A percentile compares a stretch with the other conserved stretches of the same genome.
Conservation (phyloP, 1,284 basidiomycete genomes). For the Pseudozyma hubeiensis region DNA sequence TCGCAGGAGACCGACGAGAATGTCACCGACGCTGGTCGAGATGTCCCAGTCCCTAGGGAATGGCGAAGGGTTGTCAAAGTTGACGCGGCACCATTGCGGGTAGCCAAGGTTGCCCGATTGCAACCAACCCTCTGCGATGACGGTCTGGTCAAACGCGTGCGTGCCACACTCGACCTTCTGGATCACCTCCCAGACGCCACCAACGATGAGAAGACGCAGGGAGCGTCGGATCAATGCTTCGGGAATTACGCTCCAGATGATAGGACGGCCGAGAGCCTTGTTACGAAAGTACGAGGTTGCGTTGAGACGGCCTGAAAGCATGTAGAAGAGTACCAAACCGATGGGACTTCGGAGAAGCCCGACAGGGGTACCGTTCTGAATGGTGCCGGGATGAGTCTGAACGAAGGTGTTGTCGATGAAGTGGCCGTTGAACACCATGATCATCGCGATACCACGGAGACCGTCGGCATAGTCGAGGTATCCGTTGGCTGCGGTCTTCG, state of each 20-base stretch:
- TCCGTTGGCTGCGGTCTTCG: slow-evolving; percentile 33
- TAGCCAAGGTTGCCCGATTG: slow-evolving; percentile 66
- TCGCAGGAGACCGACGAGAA: slow-evolving; percentile 68
- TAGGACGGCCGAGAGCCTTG: slow-evolving; percentile 63
- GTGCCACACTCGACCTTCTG: slow-evolving; percentile 65
- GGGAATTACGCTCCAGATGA: slow-evolving; percentile 64
- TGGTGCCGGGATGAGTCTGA: slow-evolving; percentile 63
- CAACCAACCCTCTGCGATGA: slow-evolving; percentile 62
- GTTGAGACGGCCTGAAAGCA: slow-evolving; percentile 69
- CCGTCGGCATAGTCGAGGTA: slow-evolving; percentile 70
- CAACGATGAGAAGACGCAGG: slow-evolving; percentile 69
- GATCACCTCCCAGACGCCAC: slow-evolving; percentile 68
- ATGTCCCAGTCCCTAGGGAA: slow-evolving; percentile 38
- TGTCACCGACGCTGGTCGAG: slow-evolving; percentile 62
- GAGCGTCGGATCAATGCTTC: slow-evolving; percentile 69
- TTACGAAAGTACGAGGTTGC: slow-evolving; percentile 68
- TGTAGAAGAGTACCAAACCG: slow-evolving; percentile 58
- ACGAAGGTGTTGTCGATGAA: slow-evolving; percentile 69
- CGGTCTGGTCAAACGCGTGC: slow-evolving; percentile 60
- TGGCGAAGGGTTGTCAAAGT: slow-evolving; percentile 49
- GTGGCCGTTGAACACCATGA: slow-evolving; percentile 69
- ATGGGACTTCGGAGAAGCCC: slow-evolving; percentile 45
- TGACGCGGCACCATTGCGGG: slow-evolving; percentile 69
- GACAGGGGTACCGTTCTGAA: slow-evolving; percentile 66
- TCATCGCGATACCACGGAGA: slow-evolving; percentile 69